Evolutionary conservation across 176 grass and related monocot genomes (phyloP).

Genomic region (Zea luxurians): DNA sequence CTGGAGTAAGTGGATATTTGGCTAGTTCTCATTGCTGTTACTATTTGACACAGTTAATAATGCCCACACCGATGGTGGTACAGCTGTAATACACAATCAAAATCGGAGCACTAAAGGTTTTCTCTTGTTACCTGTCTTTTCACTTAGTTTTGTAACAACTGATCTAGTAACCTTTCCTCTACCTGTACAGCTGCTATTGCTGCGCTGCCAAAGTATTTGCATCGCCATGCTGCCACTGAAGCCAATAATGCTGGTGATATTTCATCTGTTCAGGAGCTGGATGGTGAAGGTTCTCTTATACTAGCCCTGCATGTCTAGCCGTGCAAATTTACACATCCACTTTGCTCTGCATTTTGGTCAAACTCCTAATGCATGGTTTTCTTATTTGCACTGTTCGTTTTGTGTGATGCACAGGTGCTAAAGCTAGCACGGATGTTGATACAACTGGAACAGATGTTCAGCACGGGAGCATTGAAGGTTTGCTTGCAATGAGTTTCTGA

Average conservation of each 20-base stretch:
- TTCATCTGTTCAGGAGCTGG: background rate
- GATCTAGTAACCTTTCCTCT: background rate
- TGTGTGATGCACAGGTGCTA: slow-evolving; percentile 39
- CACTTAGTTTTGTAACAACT: background rate
- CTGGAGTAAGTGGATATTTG: slow-evolving; percentile 9
- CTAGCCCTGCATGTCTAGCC: background rate
- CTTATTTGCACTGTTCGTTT: slow-evolving; percentile 33
- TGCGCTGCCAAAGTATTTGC: slow-evolving; percentile 1
- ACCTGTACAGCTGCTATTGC: background rate
- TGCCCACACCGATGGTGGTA: background rate
- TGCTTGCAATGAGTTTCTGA: slow-evolving; percentile 8
- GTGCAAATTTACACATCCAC: background rate
- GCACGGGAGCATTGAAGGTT: slow-evolving; percentile 28
- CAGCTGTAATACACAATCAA: background rate
- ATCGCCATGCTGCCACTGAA: background rate
- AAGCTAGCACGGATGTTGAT: slow-evolving; percentile 22
- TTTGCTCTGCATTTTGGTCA: slow-evolving; percentile 4
- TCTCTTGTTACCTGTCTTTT: background rate
- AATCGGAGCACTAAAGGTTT: slow-evolving; percentile 25
- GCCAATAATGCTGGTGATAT: background rate
- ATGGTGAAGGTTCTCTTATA: background rate
- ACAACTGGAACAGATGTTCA: slow-evolving; percentile 7
- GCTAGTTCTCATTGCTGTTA: background rate
- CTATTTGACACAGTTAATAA: background rate
- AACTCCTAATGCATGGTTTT: background rate